These are phyloP conservation scores for Lachancea mirantina DNA, from an alignment of 805 yeast genomes.

Conservation along the genomic window DNA sequence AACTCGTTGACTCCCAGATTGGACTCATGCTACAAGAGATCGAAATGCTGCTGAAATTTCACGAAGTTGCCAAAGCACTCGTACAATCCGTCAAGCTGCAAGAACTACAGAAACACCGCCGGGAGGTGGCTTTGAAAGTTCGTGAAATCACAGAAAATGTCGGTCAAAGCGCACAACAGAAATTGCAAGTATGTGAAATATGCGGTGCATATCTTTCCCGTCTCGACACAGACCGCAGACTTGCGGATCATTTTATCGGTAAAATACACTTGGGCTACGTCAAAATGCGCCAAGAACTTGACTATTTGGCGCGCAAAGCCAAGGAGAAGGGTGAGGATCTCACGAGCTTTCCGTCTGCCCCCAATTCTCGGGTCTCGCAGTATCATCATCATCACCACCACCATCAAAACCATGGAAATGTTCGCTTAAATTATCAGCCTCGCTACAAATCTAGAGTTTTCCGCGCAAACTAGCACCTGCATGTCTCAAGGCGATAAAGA, in stretches of 20 bases:
- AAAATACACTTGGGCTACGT: conserved; percentile 81
- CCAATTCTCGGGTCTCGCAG: conserved; percentile 1
- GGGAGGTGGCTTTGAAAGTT: conserved; percentile 46
- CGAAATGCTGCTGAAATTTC: conserved; percentile 41
- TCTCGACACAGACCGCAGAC: conserved; percentile 77
- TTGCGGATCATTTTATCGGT: conserved; percentile 87
- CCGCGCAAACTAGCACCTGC: conserved; percentile 1
- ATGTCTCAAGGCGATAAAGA: background rate
- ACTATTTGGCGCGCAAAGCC: conserved; percentile 30
- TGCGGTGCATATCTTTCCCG: conserved; percentile 87
- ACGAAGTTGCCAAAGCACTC: conserved; percentile 46
- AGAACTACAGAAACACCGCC: conserved; percentile 42
- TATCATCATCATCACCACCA: conserved; percentile 2
- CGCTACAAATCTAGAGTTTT: conserved; percentile 5
- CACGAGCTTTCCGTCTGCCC: background rate
- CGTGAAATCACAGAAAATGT: conserved; percentile 58
- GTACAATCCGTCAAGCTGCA: conserved; percentile 43
- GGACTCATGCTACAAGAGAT: conserved; percentile 64
- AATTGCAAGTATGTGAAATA: conserved; percentile 79
- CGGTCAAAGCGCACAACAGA: conserved; percentile 84
- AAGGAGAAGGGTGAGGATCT: conserved; percentile 16
- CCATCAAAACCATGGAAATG: background rate
- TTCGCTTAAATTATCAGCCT: conserved; percentile 5
- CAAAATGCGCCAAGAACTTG: conserved; percentile 55
- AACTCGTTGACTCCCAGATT: conserved; percentile 52